phyloP scores from a whole-genome alignment of 805 yeast species.

The Kodamaea nitidulidarum region DNA sequence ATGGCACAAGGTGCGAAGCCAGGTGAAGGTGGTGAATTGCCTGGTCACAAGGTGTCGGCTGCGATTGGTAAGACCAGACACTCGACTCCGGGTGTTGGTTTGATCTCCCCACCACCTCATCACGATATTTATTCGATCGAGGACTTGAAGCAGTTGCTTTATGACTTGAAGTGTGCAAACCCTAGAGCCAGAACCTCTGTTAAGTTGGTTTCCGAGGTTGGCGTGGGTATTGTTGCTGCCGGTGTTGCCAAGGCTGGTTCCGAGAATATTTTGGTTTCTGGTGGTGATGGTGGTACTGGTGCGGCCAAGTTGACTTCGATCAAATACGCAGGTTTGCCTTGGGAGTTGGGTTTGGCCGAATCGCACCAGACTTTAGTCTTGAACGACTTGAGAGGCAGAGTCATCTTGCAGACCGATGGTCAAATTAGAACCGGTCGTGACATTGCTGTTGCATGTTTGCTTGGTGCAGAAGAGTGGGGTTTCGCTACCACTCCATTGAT shows the following conservation, averaged over 20 bases:
- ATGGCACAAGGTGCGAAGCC: constrained; percentile 99
- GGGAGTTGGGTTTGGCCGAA: constrained; percentile 98
- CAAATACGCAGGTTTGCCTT: constrained; percentile 95
- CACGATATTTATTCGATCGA: constrained; percentile 98
- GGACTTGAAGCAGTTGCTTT: constrained; percentile 93
- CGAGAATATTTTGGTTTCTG: constrained; percentile 90
- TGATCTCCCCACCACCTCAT: constrained; percentile 98
- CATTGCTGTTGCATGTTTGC: constrained; percentile 89
- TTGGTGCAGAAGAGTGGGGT: constrained; percentile 99
- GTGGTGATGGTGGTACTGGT: constrained; percentile 99
- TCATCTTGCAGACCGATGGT: constrained; percentile 96
- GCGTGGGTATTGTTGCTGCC: constrained; percentile 98
- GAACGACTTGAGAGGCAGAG: constrained; percentile 94
- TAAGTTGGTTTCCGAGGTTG: constrained; percentile 94
- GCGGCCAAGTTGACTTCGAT: constrained; percentile 97
- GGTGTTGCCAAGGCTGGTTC: constrained; percentile 99
- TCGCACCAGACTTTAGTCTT: constrained; percentile 95
- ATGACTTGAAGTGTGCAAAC: constrained; percentile 93
- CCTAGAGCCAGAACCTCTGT: constrained; percentile 97
- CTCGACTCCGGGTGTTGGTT: constrained; percentile 94
- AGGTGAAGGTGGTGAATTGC: constrained; percentile 99
- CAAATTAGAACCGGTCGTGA: constrained; percentile 96
- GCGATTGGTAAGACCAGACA: constrained; percentile 93
- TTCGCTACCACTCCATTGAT: constrained; percentile 96
- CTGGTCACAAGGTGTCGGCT: constrained; percentile 86